Percentiles rank a stretch among this genome's conserved stretches.
Evolutionary conservation across 768 basidiomycete genomes (phyloP).

Genomic region (Sporobolomyces phaffii): DNA sequence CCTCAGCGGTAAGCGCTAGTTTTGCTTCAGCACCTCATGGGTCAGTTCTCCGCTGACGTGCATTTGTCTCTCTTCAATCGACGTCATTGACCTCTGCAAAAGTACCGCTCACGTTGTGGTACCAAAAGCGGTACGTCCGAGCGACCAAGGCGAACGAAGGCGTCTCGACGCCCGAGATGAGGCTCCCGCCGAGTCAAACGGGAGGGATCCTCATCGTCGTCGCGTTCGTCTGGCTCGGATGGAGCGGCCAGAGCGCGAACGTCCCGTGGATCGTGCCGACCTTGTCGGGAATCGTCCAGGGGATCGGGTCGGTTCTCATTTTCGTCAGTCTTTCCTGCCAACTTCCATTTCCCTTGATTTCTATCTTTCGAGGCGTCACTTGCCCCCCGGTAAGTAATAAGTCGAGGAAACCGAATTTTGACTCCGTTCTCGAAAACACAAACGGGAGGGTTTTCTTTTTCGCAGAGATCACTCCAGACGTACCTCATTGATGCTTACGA

Average conservation of each 20-base stretch:
- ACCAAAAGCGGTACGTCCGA: constrained; percentile 9
- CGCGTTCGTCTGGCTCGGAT: constrained; percentile 30
- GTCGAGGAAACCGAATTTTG: too few relatives aligned
- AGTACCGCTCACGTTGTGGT: constrained; percentile 26
- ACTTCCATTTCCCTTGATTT: too few relatives aligned
- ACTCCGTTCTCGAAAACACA: too few relatives aligned
- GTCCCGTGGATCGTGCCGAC: constrained; percentile 32
- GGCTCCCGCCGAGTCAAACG: not conserved
- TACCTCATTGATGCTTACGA: constrained; percentile 31
- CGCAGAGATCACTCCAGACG: constrained; percentile 20
- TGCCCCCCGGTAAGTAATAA: too few relatives aligned
- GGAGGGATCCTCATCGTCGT: constrained; percentile 15
- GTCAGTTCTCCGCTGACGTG: too few relatives aligned
- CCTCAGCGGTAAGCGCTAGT: not conserved
- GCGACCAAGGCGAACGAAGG: not conserved
- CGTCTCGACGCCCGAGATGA: constrained; percentile 13
- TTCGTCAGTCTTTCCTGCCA: constrained; percentile 24
- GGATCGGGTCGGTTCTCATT: constrained; percentile 13
- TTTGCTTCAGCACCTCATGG: not conserved
- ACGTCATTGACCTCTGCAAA: not conserved
- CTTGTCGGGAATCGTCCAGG: constrained; percentile 22
- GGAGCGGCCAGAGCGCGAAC: constrained; percentile 2
- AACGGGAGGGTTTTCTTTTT: too few relatives aligned
- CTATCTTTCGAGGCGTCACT: too few relatives aligned
- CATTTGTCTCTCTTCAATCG: too few relatives aligned